Percentiles rank a stretch among this genome's conserved stretches.
phyloP scores from a whole-genome alignment of 306 rosid genomes.

The Geum urbanum region DNA sequence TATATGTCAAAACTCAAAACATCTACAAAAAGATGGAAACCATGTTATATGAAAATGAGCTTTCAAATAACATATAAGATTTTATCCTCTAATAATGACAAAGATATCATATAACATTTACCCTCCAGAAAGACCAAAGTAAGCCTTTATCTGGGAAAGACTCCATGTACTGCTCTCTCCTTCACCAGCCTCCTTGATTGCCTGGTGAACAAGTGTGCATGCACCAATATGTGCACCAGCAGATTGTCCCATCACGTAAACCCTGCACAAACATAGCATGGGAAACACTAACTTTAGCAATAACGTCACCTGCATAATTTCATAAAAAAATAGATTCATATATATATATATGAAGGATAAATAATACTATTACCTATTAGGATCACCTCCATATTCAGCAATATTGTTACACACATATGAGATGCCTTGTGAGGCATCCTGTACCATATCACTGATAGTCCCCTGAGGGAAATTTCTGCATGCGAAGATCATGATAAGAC shows the following conservation, averaged over 20 bases:
- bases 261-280: constrained; percentile 37
- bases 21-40: not conserved
- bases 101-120: constrained; percentile 24
- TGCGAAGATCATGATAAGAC: constrained; percentile 10
- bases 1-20: not conserved
- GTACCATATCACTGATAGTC: constrained; percentile 80
- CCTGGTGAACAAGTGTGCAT: constrained; percentile 72
- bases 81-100: not conserved
- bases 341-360: not conserved
- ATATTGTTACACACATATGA: constrained; percentile 83
- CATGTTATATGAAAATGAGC: constrained; percentile 11
- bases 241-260: constrained; percentile 95
- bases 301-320: not conserved
- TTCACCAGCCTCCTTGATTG: constrained; percentile 86
- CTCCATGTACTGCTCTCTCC: constrained; percentile 81
- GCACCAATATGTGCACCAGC: constrained; percentile 99
- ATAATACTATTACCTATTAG: constrained; percentile 45
- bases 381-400: constrained; percentile 91
- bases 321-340: not conserved
- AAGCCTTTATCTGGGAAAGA: constrained; percentile 75
- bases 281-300: constrained; percentile 21
- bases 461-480: constrained; percentile 95
- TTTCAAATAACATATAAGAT: not conserved
- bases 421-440: constrained; percentile 84
- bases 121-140: constrained; percentile 98